Evolutionary conservation across 2,329 filamentous ascomycete species (phyloP).

Genomic region (Alternaria angustiovoidea): DNA sequence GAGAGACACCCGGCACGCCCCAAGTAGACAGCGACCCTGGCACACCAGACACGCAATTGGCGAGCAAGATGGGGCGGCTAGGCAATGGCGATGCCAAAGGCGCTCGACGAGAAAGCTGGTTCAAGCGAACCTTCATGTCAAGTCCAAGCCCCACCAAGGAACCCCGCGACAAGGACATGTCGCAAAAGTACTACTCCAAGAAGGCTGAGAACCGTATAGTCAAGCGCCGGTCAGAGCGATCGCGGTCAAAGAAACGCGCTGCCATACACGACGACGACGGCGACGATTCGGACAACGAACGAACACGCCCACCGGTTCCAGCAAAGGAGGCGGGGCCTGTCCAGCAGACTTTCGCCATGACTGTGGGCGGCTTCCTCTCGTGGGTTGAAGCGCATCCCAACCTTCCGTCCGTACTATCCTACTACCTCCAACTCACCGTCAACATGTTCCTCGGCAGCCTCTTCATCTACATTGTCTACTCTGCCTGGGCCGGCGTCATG

Average conservation of each 20-base stretch:
- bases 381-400: slow-evolving; percentile 71
- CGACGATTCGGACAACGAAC: slow-evolving; percentile 38
- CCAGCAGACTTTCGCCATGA: slow-evolving; percentile 34
- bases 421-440: slow-evolving; percentile 71
- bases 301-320: slow-evolving; percentile 1
- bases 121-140: slow-evolving; percentile 35
- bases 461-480: slow-evolving; percentile 72
- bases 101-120: slow-evolving; percentile 40
- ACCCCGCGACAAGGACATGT: slow-evolving; percentile 25
- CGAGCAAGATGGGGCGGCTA: slow-evolving; percentile 38
- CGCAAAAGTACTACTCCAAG: slow-evolving; percentile 44
- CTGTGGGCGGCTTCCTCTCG: slow-evolving; percentile 62
- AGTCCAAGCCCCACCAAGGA: slow-evolving; percentile 53
- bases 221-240: slow-evolving; percentile 38
- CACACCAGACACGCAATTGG: slow-evolving; percentile 51
- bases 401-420: slow-evolving; percentile 71
- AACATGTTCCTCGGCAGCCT: slow-evolving; percentile 69
- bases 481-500: slow-evolving; percentile 73
- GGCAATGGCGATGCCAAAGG: slow-evolving; percentile 43
- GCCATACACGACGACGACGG: slow-evolving; percentile 26
- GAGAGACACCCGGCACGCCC: slow-evolving; percentile 59
- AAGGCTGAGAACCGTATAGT: slow-evolving; percentile 51
- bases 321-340: slow-evolving; percentile 15
- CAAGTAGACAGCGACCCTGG: slow-evolving; percentile 54
- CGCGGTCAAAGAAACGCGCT: slow-evolving; percentile 39